Conservation (phyloP, 2,329 filamentous ascomycete species). For the Lachnellula hyalina region DNA sequence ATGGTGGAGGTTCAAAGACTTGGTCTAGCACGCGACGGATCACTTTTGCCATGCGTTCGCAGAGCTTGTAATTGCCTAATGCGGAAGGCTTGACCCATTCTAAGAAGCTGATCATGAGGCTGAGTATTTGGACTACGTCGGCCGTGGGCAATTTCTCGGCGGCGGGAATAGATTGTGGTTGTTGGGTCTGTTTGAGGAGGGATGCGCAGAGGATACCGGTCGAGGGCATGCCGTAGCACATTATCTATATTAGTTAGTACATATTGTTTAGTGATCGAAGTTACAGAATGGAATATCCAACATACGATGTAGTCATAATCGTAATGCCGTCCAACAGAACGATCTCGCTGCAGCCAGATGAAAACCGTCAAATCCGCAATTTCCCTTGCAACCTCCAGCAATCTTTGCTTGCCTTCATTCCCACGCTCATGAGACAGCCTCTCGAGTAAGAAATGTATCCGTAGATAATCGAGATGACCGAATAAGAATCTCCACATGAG, state of each 20-base stretch:
- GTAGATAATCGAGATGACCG: slow-evolving; percentile 10
- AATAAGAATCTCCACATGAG: slow-evolving; percentile 12
- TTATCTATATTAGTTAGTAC: slow-evolving; percentile 12
- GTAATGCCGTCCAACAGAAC: neutral
- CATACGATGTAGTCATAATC: slow-evolving; percentile 17
- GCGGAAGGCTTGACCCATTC: slow-evolving; percentile 17
- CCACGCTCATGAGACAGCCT: slow-evolving; percentile 14
- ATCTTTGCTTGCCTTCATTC: slow-evolving; percentile 8
- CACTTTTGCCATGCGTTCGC: slow-evolving; percentile 12
- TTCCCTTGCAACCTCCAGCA: slow-evolving; percentile 15
- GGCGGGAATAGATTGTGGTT: slow-evolving; percentile 4
- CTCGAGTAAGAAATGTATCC: slow-evolving; percentile 16
- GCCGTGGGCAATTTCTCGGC: slow-evolving; percentile 9
- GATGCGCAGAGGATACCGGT: slow-evolving; percentile 20
- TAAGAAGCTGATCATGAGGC: slow-evolving; percentile 16
- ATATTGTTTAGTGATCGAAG: neutral
- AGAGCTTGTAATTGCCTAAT: slow-evolving; percentile 16
- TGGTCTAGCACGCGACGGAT: slow-evolving; percentile 15
- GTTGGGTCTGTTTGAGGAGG: slow-evolving; percentile 18
- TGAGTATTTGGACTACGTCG: slow-evolving; percentile 18
- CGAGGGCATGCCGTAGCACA: slow-evolving; percentile 22
- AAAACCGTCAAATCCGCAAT: slow-evolving; percentile 15
- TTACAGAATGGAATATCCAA: neutral
- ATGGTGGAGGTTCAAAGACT: slow-evolving; percentile 9
- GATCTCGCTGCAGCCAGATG: slow-evolving; percentile 18